Evolutionary conservation across 1,139 yeast genomes (phyloP).

Genomic region (Saccharomyces uvarum): DNA sequence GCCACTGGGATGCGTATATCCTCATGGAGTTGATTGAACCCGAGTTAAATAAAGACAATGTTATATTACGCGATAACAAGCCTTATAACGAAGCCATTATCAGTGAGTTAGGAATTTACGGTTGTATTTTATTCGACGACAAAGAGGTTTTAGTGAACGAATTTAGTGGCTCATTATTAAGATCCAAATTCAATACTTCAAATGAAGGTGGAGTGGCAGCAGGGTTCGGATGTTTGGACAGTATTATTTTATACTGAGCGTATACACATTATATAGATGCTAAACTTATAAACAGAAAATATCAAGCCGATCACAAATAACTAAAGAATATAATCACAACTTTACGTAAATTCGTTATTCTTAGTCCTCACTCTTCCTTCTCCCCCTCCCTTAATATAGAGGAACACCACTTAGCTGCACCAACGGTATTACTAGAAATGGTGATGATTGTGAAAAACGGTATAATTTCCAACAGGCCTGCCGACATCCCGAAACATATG

Average conservation of each 20-base stretch:
- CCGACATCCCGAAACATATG: slow-evolving; percentile 28
- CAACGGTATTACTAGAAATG: slow-evolving; percentile 28
- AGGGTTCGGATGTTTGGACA: slow-evolving; percentile 94
- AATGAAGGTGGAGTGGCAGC: slow-evolving; percentile 99
- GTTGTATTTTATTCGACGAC: slow-evolving; percentile 70
- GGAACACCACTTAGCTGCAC: slow-evolving; percentile 26
- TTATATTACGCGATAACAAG: slow-evolving; percentile 60
- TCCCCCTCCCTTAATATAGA: slow-evolving; percentile 9
- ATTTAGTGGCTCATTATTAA: slow-evolving; percentile 73
- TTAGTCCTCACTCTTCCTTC: slow-evolving; percentile 3
- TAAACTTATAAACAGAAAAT: not conserved
- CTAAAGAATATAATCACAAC: not conserved
- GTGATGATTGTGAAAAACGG: slow-evolving; percentile 29
- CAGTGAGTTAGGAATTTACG: slow-evolving; percentile 87
- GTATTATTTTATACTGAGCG: slow-evolving; percentile 36
- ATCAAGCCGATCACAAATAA: not conserved
- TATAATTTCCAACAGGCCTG: slow-evolving; percentile 29
- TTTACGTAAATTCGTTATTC: not conserved
- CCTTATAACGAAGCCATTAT: slow-evolving; percentile 61
- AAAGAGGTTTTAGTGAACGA: slow-evolving; percentile 51
- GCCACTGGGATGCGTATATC: slow-evolving; percentile 84
- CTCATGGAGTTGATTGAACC: slow-evolving; percentile 90
- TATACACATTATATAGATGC: not conserved
- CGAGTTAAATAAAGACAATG: slow-evolving; percentile 49
- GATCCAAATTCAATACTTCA: slow-evolving; percentile 80